Percentiles rank a stretch among this genome's conserved stretches.
Conservation (phyloP, 257 asterid genomes). For the Solanum tacnaense region DNA sequence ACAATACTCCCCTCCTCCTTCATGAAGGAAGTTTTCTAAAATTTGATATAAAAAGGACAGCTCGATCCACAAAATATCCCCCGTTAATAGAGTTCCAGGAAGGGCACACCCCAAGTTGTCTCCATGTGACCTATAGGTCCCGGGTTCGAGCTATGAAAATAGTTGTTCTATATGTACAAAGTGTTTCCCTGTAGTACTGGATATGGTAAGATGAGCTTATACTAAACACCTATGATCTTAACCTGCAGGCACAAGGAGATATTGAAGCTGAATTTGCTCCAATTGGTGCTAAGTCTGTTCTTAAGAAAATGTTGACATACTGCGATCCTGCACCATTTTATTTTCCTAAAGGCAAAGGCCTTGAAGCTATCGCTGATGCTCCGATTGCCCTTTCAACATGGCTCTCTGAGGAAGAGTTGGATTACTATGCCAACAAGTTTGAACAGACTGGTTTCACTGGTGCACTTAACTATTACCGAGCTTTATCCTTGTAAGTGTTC, state of each 20-base stretch:
- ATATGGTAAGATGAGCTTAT: background rate
- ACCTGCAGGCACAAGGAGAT: background rate
- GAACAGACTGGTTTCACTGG: conserved; percentile 40
- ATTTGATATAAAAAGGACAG: background rate
- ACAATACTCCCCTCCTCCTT: background rate
- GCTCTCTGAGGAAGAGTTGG: conserved; percentile 31
- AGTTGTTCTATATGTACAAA: too few species aligned
- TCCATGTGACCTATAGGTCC: background rate
- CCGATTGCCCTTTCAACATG: conserved; percentile 27
- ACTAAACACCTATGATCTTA: background rate
- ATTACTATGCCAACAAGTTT: conserved; percentile 28
- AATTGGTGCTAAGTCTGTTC: background rate
- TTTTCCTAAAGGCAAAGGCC: background rate
- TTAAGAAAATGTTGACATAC: background rate
- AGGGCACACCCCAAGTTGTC: background rate
- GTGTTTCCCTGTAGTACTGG: too few species aligned
- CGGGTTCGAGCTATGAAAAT: background rate
- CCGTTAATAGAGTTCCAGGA: background rate
- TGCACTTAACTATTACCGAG: conserved; percentile 44
- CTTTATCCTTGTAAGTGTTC: conserved; percentile 23
- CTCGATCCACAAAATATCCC: background rate
- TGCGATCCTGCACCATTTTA: background rate
- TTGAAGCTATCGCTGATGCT: background rate
- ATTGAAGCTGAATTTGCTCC: conserved; percentile 4
- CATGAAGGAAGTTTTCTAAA: background rate